A percentile compares a stretch with the other conserved stretches of the same genome.
These are phyloP conservation scores for Nothopassalora personata DNA, from an alignment of 2,329 filamentous ascomycete genomes.

Conservation along the genomic window DNA sequence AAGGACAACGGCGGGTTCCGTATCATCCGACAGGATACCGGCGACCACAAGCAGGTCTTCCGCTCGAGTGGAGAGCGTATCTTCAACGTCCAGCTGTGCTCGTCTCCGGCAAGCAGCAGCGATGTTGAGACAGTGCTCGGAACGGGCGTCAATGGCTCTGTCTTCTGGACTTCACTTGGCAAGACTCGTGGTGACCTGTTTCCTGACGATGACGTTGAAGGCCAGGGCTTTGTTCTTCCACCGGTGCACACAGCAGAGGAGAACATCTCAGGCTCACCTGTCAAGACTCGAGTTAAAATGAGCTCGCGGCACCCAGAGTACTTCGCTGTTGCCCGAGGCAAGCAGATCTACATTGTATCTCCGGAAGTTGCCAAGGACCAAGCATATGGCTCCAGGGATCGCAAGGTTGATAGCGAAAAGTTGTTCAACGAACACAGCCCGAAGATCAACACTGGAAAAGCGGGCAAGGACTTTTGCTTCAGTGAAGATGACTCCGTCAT, in stretches of 20 bases:
- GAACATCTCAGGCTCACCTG: conserved; percentile 81
- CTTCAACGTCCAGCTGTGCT: conserved; percentile 85
- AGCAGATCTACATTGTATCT: conserved; percentile 79
- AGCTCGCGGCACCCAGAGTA: conserved; percentile 86
- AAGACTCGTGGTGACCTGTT: conserved; percentile 74
- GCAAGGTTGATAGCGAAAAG: conserved; percentile 75
- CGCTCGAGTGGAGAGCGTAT: conserved; percentile 87
- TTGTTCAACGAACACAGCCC: conserved; percentile 81
- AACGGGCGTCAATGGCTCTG: conserved; percentile 87
- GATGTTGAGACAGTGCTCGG: conserved; percentile 80
- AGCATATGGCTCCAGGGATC: conserved; percentile 47
- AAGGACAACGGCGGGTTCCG: conserved; percentile 82
- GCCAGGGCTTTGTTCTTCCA: conserved; percentile 82
- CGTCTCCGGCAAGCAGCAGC: conserved; percentile 50
- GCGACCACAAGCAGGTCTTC: conserved; percentile 86
- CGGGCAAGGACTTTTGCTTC: conserved; percentile 96
- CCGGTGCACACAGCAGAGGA: conserved; percentile 81
- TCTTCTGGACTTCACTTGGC: conserved; percentile 88
- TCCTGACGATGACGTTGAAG: conserved; percentile 71
- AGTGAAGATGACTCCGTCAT: conserved; percentile 94
- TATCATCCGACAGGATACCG: conserved; percentile 90
- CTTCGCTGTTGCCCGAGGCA: conserved; percentile 92
- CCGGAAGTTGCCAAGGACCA: conserved; percentile 51
- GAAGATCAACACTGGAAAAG: conserved; percentile 95
- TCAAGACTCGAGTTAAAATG: conserved; percentile 91